These are phyloP conservation scores for Hypoxylon sp. DNA, from an alignment of 2,329 filamentous ascomycete species.

Conservation along the genomic window DNA sequence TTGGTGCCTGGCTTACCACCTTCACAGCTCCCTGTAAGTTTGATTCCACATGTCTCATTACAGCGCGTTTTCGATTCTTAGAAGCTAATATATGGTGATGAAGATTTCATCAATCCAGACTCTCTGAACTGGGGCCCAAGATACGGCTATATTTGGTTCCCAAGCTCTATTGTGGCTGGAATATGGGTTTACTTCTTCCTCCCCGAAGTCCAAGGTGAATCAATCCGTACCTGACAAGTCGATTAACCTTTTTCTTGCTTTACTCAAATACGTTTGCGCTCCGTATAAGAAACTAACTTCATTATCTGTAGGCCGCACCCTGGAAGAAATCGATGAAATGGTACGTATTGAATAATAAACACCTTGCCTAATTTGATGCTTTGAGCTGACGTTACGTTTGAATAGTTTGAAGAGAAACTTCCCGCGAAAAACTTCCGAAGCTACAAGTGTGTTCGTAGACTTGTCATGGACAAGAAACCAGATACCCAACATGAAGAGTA, in stretches of 20 bases:
- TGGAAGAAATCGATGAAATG: conserved; percentile 65
- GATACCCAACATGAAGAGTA: conserved; percentile 35
- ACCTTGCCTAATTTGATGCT: not conserved
- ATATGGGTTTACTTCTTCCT: conserved; percentile 59
- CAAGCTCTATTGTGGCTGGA: conserved; percentile 46
- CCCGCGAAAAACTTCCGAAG: conserved; percentile 44
- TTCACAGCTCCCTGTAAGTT: conserved; percentile 63
- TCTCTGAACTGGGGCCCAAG: conserved; percentile 64
- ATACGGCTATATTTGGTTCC: conserved; percentile 66
- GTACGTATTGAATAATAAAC: conserved; percentile 38
- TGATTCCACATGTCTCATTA: not conserved
- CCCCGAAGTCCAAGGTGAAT: conserved; percentile 60
- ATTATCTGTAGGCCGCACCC: conserved; percentile 51
- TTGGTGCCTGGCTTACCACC: conserved; percentile 64
- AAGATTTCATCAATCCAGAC: conserved; percentile 65
- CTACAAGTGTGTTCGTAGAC: conserved; percentile 41
- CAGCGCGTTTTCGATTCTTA: not conserved
- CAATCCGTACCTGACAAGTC: not conserved
- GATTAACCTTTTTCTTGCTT: not conserved
- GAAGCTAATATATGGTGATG: not conserved
- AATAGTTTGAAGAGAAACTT: conserved; percentile 44
- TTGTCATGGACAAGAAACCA: conserved; percentile 36
- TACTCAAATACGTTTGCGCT: not conserved
- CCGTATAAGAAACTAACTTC: conserved; percentile 1
- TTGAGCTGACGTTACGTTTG: not conserved